A percentile compares a stretch with the other conserved stretches of the same genome.
phyloP scores from a whole-genome alignment of 2,329 filamentous ascomycete species.

The Claviceps digitariae region DNA sequence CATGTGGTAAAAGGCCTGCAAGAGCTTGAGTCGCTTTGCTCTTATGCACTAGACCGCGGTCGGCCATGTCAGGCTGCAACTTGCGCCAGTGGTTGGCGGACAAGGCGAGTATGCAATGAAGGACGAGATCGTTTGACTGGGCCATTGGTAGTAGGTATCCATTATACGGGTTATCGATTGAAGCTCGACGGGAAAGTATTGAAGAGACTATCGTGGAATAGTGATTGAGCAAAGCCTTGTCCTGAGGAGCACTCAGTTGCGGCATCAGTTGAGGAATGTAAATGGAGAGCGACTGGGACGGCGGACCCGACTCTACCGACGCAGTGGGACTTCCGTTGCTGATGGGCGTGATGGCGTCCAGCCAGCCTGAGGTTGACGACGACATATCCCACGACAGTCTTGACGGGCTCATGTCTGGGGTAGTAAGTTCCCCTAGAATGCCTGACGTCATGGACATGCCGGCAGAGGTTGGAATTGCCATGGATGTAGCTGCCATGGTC shows the following conservation, averaged over 20 bases:
- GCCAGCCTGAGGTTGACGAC: conserved; percentile 11
- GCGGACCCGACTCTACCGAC: conserved; percentile 8
- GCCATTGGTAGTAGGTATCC: conserved; percentile 20
- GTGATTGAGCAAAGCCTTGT: conserved; percentile 21
- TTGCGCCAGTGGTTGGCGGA: conserved; percentile 23
- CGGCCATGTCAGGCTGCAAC: conserved; percentile 17
- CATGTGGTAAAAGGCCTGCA: conserved; percentile 20
- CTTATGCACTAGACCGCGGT: conserved; percentile 18
- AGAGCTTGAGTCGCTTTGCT: conserved; percentile 19
- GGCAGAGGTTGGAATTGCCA: conserved; percentile 3
- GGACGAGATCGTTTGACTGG: conserved; percentile 18
- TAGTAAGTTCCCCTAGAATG: conserved; percentile 6
- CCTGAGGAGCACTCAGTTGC: conserved; percentile 15
- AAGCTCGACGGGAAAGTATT: conserved; percentile 18
- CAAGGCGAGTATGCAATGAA: conserved; percentile 20
- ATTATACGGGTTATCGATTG: conserved; percentile 18
- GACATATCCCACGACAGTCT: conserved; percentile 12
- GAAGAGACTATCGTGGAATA: conserved; percentile 20
- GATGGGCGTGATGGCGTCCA: conserved; percentile 12
- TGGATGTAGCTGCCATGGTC: conserved; percentile 4
- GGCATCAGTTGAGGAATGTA: conserved; percentile 18
- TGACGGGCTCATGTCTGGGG: conserved; percentile 10
- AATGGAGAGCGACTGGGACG: conserved; percentile 11
- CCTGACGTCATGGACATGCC: conserved; percentile 3
- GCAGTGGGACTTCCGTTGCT: conserved; percentile 14